Conservation (phyloP, 2,329 filamentous ascomycete genomes). For the Lecanosticta acicola region DNA sequence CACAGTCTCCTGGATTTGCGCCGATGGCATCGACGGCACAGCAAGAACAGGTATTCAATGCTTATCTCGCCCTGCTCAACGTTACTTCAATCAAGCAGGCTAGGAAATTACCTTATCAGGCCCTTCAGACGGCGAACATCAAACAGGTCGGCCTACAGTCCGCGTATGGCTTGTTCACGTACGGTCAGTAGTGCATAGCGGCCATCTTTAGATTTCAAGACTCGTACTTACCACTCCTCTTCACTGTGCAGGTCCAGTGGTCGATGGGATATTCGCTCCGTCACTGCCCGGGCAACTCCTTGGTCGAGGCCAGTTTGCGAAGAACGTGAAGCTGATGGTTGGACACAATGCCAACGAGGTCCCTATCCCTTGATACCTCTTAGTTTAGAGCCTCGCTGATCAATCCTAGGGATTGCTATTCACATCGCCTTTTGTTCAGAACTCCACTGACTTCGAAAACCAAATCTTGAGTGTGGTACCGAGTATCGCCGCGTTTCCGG, state of each 20-base stretch:
- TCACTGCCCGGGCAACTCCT: constrained; percentile 44
- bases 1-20: constrained; percentile 43
- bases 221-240: no score
- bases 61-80: constrained; percentile 39
- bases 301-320: constrained; percentile 41
- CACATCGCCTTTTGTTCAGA: constrained; percentile 34
- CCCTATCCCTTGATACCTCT: no score
- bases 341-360: constrained; percentile 42
- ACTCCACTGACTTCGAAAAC: constrained; percentile 33
- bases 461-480: constrained; percentile 21
- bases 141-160: constrained; percentile 33
- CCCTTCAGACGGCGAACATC: constrained; percentile 40
- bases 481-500: constrained; percentile 21
- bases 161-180: constrained; percentile 42
- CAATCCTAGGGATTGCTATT: constrained; percentile 35
- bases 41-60: constrained; percentile 38
- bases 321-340: constrained; percentile 40
- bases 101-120: constrained; percentile 36
- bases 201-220: no score
- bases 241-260: no score
- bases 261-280: constrained; percentile 48
- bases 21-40: constrained; percentile 32
- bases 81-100: constrained; percentile 43
- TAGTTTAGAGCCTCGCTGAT: neutral
- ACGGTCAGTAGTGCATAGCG: no score